Percentiles rank a stretch among this genome's conserved stretches.
Evolutionary conservation across 495 filamentous ascomycete species (phyloP).

Genomic region (Staphylotrichum longicolle): DNA sequence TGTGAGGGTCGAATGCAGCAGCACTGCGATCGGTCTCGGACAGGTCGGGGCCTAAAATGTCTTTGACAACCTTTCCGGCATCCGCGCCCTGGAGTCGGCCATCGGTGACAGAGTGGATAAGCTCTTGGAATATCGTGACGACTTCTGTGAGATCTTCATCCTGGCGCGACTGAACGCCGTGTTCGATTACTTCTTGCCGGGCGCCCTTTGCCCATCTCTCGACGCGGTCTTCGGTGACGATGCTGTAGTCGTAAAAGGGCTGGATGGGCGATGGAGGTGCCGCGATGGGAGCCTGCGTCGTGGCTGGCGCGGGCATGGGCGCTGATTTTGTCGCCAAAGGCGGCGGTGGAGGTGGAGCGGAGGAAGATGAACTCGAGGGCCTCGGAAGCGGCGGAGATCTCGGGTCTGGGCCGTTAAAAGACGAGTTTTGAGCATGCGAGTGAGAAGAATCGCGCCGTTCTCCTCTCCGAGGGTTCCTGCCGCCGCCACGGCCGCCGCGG

Average conservation of each 20-base stretch:
- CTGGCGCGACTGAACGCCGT: slow-evolving; percentile 55
- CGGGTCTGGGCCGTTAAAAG: slow-evolving; percentile 27
- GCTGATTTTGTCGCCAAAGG: neutral
- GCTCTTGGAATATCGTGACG: slow-evolving; percentile 76
- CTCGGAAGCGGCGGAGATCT: slow-evolving; percentile 41
- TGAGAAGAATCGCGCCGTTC: slow-evolving; percentile 48
- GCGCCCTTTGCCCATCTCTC: slow-evolving; percentile 46
- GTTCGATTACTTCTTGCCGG: slow-evolving; percentile 51
- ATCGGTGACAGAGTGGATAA: slow-evolving; percentile 69
- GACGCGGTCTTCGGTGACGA: slow-evolving; percentile 50
- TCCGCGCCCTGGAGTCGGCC: slow-evolving; percentile 62
- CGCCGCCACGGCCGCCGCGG: slow-evolving; percentile 35
- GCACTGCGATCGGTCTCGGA: slow-evolving; percentile 43
- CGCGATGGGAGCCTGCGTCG: slow-evolving; percentile 22
- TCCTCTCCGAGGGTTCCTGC: slow-evolving; percentile 39
- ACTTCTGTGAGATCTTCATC: slow-evolving; percentile 65
- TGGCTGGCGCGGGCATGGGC: neutral
- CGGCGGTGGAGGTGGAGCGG: slow-evolving; percentile 27
- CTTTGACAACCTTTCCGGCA: slow-evolving; percentile 68
- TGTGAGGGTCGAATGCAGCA: slow-evolving; percentile 56
- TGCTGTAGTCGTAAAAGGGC: slow-evolving; percentile 46
- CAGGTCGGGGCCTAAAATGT: slow-evolving; percentile 63
- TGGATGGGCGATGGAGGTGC: slow-evolving; percentile 28
- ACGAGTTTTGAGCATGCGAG: slow-evolving; percentile 25
- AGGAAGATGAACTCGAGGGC: slow-evolving; percentile 47